phyloP scores from a whole-genome alignment of 139 green algal species.

The Chlorella sorokiniana region DNA sequence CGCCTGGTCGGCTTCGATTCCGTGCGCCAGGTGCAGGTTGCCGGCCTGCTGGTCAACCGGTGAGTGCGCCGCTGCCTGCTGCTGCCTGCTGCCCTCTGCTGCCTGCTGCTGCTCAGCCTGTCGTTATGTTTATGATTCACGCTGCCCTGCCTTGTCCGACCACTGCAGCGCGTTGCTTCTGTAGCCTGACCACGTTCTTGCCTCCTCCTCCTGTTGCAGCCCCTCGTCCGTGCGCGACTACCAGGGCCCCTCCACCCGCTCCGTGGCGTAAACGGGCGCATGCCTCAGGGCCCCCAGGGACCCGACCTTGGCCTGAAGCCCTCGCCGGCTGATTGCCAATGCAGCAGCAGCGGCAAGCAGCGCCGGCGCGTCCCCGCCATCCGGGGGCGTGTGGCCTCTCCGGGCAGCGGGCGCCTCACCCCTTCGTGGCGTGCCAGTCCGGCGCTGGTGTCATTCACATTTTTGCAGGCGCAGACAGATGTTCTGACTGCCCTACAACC shows the following conservation, averaged over 20 bases:
- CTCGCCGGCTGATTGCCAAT: background rate
- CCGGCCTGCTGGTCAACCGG: constrained; percentile 70
- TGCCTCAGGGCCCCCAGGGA: no score
- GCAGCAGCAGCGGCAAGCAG: background rate
- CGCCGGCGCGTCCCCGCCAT: background rate
- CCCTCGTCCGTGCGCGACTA: constrained; percentile 4
- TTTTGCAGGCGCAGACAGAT: background rate
- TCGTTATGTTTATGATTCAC: background rate
- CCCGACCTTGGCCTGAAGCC: background rate
- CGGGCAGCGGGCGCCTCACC: background rate
- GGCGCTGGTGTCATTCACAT: background rate
- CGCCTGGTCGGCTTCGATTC: constrained; percentile 85
- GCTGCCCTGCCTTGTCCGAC: no score
- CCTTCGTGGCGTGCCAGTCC: background rate
- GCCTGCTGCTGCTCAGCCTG: background rate
- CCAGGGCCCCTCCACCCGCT: constrained; percentile 22
- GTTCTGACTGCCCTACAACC: background rate
- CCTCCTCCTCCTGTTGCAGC: background rate
- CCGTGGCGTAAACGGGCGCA: background rate
- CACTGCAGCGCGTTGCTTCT: no score
- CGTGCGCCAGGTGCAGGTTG: constrained; percentile 78
- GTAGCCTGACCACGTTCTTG: background rate
- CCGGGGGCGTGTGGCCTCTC: background rate
- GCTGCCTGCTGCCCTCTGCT: no score
- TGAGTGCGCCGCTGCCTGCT: no score